These are phyloP conservation scores for Fraxinus albicans DNA, from an alignment of 305 asterid genomes.

Conservation along the genomic window DNA sequence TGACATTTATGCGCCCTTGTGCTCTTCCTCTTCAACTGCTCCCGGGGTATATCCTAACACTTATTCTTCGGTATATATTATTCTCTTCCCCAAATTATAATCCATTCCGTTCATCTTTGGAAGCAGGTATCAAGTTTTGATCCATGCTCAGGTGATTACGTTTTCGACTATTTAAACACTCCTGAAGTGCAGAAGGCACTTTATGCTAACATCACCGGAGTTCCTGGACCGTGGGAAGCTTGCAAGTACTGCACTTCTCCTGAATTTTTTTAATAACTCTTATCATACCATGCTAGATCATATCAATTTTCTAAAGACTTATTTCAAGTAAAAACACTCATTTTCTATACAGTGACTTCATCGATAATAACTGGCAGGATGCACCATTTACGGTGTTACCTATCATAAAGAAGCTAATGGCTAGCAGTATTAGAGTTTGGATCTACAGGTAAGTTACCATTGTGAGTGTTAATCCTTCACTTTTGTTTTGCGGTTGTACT, in stretches of 20 bases:
- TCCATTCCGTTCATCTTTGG: not conserved
- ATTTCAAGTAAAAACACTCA: not conserved
- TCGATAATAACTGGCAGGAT: constrained; percentile 26
- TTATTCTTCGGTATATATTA: not conserved
- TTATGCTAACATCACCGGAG: constrained; percentile 23
- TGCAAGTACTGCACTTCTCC: constrained; percentile 29
- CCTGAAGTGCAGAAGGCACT: constrained; percentile 32
- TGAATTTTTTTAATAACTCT: not conserved
- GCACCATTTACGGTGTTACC: not conserved
- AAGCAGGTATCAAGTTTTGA: constrained; percentile 17
- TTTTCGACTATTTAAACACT: constrained; percentile 19
- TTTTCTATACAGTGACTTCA: not conserved
- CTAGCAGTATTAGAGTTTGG: not conserved
- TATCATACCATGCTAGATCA: not conserved
- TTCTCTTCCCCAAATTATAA: constrained; percentile 4
- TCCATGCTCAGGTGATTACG: constrained; percentile 28
- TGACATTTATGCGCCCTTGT: constrained; percentile 22
- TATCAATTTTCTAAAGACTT: not conserved
- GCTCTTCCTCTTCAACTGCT: constrained; percentile 13
- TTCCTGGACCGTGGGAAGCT: constrained; percentile 21
- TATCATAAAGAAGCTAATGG: not conserved
- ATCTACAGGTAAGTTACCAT: not conserved
- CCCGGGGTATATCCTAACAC: constrained; percentile 13
- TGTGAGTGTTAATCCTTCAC: not conserved
- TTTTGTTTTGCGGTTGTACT: not conserved